Evolutionary conservation across 495 filamentous ascomycete species (phyloP).

Genomic region (Paragyromitra xinjiangensis): DNA sequence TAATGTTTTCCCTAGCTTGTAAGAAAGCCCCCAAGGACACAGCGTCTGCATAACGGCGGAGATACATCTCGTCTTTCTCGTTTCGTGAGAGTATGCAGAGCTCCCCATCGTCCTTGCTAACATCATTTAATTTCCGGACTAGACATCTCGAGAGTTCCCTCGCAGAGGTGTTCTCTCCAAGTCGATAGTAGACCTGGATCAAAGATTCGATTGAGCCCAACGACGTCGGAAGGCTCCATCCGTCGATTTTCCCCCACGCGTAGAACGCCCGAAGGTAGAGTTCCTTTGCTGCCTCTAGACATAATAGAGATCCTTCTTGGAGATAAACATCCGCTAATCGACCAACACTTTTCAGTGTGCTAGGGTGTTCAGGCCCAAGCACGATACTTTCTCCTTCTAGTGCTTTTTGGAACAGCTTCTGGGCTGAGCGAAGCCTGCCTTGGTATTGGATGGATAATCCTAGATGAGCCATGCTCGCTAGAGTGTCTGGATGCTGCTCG

Average conservation of each 20-base stretch:
- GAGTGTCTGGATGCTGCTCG: conserved; percentile 58
- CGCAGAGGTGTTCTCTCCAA: background rate
- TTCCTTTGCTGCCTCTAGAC: conserved; percentile 7
- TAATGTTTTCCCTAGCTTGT: background rate
- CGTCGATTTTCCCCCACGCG: conserved; percentile 6
- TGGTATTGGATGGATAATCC: conserved; percentile 43
- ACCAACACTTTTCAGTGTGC: conserved; percentile 12
- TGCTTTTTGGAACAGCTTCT: conserved; percentile 7
- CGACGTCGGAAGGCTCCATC: conserved; percentile 8
- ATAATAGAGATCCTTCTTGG: background rate
- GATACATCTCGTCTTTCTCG: background rate
- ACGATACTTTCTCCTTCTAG: background rate
- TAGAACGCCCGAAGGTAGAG: conserved; percentile 12
- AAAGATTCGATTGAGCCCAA: conserved; percentile 11
- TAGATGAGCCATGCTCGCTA: conserved; percentile 58
- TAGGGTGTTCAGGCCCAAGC: conserved; percentile 23
- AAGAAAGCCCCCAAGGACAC: background rate
- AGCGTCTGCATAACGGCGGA: background rate
- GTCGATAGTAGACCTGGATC: conserved; percentile 16
- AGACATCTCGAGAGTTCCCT: conserved; percentile 12
- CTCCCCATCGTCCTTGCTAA: background rate
- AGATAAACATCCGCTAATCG: conserved; percentile 17
- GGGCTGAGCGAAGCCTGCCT: conserved; percentile 3
- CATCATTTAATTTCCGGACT: conserved; percentile 1
- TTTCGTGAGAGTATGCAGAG: conserved; percentile 17